phyloP scores from a whole-genome alignment of 352 stramenopile species.

The Lagenidium giganteum region DNA sequence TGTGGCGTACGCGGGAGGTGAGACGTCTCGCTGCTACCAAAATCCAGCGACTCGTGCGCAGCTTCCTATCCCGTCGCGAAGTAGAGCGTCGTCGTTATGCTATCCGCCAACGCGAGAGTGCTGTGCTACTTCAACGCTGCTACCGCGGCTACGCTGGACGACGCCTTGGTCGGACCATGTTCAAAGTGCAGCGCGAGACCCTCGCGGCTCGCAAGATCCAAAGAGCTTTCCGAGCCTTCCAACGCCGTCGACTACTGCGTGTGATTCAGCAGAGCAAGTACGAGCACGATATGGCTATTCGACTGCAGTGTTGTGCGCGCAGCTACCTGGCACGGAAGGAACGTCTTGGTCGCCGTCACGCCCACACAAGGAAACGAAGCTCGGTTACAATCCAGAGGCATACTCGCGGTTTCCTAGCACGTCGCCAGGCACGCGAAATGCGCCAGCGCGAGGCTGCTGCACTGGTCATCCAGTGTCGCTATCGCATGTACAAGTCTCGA shows the following conservation, averaged over 20 bases:
- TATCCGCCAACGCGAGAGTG: conserved; percentile 40
- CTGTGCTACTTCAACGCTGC: conserved; percentile 52
- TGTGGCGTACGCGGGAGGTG: conserved; percentile 14
- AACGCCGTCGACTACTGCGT: conserved; percentile 43
- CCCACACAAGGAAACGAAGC: conserved; percentile 13
- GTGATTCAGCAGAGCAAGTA: conserved; percentile 63
- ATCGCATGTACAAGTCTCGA: conserved; percentile 31
- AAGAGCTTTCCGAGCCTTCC: conserved; percentile 56
- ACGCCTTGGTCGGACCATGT: conserved; percentile 50
- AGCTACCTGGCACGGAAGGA: conserved; percentile 48
- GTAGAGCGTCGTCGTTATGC: conserved; percentile 20
- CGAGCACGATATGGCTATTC: conserved; percentile 45
- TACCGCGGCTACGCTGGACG: conserved; percentile 81
- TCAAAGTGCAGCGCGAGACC: conserved; percentile 53
- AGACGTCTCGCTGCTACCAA: conserved; percentile 25
- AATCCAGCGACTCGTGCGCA: conserved; percentile 55
- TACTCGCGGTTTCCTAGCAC: conserved; percentile 42
- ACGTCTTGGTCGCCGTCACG: conserved; percentile 15
- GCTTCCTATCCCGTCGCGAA: conserved; percentile 25
- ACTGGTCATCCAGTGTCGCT: conserved; percentile 48
- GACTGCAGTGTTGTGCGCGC: conserved; percentile 52
- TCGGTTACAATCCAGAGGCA: conserved; percentile 44
- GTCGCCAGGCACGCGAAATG: conserved; percentile 19
- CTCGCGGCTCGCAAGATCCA: conserved; percentile 61
- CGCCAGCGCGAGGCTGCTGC: conserved; percentile 32